Evolutionary conservation across 495 filamentous ascomycete species (phyloP), one percentile per base, ranked within the genome.

Genomic region (Durotheca rogersii): DNA sequence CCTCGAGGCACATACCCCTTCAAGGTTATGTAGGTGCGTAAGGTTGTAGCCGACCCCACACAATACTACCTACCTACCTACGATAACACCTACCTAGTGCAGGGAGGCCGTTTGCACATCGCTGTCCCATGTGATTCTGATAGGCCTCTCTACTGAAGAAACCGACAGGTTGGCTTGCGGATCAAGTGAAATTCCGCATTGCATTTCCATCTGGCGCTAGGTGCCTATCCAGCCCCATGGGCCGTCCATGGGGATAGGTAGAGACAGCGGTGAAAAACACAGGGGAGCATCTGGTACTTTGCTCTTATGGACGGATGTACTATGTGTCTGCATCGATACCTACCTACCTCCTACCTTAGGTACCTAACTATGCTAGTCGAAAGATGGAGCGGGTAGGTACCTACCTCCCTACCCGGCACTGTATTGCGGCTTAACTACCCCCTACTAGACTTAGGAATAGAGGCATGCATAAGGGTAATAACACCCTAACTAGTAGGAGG

Each of bases 1-100:
- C n/a, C n/a, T n/a, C n/a, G n/a, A n/a, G n/a, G n/a, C n/a, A n/a
- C n/a, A n/a, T n/a, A n/a, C n/a, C n/a, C n/a, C n/a, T n/a, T n/a
- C n/a, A n/a, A n/a, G n/a, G n/a, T n/a, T n/a, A n/a, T n/a, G n/a
- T n/a, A n/a, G n/a, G n/a, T n/a, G n/a, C n/a, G n/a, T n/a, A n/a
- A n/a, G n/a, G n/a, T n/a, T n/a, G n/a, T n/a, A 21, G 17, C 32
- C 38, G 39, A 48, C 54, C 48, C 54, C 54, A 58, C 54, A 58
- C 54, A 58, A 38, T 32, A 39, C 37, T 23, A 31, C 25, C 39
- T 41, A 56, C 31, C 42, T 40, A 18, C 31, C 34, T 30, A 41
- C 19, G 29, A 21, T 19, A 36, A 42, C 10, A 18, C 47, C n/a
- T n/a, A n/a, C n/a, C n/a, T n/a, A n/a, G n/a, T n/a, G n/a, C n/a